Evolutionary conservation across 176 grass and related monocot genomes (phyloP).

Genomic region (Aegilops umbellulata): DNA sequence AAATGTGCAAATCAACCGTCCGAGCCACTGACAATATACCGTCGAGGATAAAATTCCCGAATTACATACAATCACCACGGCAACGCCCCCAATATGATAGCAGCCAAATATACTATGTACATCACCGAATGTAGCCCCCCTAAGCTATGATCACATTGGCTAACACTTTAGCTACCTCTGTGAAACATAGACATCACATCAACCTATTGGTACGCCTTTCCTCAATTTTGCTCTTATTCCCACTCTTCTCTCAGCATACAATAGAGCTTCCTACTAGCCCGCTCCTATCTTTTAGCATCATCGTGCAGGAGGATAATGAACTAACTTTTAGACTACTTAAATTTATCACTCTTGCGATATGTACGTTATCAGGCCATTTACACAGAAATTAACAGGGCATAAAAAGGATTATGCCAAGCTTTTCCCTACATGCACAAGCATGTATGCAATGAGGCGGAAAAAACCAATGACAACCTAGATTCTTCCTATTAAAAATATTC

Average conservation of each 20-base stretch:
- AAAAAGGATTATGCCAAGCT: no score
- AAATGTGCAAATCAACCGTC: no score
- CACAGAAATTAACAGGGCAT: no score
- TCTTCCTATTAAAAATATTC: no score
- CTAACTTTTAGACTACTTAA: no score
- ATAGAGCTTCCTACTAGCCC: conserved; percentile 21
- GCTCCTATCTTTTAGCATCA: background rate
- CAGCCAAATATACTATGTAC: background rate
- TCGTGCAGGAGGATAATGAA: background rate
- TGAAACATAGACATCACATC: background rate
- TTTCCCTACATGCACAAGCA: no score
- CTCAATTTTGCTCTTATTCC: background rate
- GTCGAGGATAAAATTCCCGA: no score
- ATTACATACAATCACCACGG: background rate
- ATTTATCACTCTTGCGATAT: no score
- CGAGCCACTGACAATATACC: background rate
- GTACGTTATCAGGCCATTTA: no score
- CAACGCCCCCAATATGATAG: background rate
- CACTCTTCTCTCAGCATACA: conserved; percentile 2
- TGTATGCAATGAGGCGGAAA: no score
- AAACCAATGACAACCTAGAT: no score
- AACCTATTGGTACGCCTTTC: background rate
- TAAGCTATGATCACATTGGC: background rate
- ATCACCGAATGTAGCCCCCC: background rate
- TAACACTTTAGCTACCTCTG: background rate